Evolutionary conservation across 2,329 filamentous ascomycete species (phyloP).

Genomic region (Ascochyta koolunga): DNA sequence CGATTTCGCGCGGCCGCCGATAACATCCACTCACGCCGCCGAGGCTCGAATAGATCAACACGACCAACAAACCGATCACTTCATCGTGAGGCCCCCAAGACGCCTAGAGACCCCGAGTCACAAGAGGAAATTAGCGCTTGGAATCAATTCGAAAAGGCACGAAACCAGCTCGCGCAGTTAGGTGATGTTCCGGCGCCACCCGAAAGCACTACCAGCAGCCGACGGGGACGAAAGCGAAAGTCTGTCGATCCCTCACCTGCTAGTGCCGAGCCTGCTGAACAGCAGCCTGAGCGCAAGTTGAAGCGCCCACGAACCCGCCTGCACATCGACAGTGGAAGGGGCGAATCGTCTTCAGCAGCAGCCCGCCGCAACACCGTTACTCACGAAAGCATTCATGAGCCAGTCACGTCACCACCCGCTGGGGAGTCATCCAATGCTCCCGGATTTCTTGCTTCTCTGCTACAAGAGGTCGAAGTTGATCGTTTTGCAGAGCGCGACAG

Average conservation of each 20-base stretch:
- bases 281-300: slow-evolving; percentile 75
- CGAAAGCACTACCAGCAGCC: slow-evolving; percentile 33
- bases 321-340: slow-evolving; percentile 59
- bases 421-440: slow-evolving; percentile 57
- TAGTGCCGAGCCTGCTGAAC: slow-evolving; percentile 66
- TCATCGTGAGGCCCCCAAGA: slow-evolving; percentile 47
- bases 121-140: slow-evolving; percentile 83
- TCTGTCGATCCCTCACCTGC: slow-evolving; percentile 74
- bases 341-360: slow-evolving; percentile 47
- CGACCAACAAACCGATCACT: slow-evolving; percentile 42
- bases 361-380: slow-evolving; percentile 35
- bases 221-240: slow-evolving; percentile 74
- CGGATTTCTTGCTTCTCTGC: slow-evolving; percentile 82
- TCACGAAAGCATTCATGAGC: slow-evolving; percentile 27
- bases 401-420: slow-evolving; percentile 25
- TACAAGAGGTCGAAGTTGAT: slow-evolving; percentile 80
- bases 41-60: slow-evolving; percentile 47
- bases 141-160: slow-evolving; percentile 87
- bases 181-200: slow-evolving; percentile 27
- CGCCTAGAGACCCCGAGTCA: slow-evolving; percentile 69
- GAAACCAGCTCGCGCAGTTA: slow-evolving; percentile 59
- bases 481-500: slow-evolving; percentile 43
- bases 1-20: slow-evolving; percentile 74
- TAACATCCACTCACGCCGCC: slow-evolving; percentile 55
- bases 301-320: slow-evolving; percentile 85